Evolutionary conservation across 208 protist species (phyloP).

Genomic region (Wallacemonas collosoma): DNA sequence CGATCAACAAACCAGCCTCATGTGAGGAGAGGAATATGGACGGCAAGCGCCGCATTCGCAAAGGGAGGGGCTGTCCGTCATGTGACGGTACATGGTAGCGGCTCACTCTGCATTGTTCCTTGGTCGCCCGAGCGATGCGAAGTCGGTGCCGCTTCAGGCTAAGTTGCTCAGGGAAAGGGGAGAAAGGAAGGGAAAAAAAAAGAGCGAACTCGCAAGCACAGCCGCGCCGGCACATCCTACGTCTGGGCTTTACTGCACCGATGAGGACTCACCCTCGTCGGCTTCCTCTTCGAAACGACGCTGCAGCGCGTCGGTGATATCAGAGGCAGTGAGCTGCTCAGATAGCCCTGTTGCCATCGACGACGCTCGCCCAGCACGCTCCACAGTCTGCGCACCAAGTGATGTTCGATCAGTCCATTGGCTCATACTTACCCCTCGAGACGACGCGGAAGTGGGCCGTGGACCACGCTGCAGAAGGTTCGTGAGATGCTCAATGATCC

Average conservation of each 20-base stretch:
- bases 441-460: not conserved
- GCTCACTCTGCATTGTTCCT: too few species aligned
- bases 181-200: too few species aligned
- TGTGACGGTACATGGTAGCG: too few species aligned
- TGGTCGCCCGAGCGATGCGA: too few species aligned
- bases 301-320: conserved; percentile 7
- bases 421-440: not conserved
- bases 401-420: not conserved
- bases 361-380: not conserved
- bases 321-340: conserved; percentile 12
- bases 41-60: too few species aligned
- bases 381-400: conserved; percentile 2
- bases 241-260: not conserved
- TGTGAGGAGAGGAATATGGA: too few species aligned
- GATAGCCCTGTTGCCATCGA: conserved; percentile 3
- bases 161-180: too few species aligned
- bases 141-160: too few species aligned
- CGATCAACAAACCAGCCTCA: too few species aligned
- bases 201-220: not conserved
- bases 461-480: conserved; percentile 23
- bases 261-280: not conserved
- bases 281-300: not conserved
- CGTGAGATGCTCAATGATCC: conserved; percentile 38
- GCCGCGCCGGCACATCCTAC: not conserved
- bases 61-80: too few species aligned